Percentiles rank a stretch among this genome's conserved stretches.
phyloP scores from a whole-genome alignment of 1,284 basidiomycete genomes.

The Takashimella koratensis region DNA sequence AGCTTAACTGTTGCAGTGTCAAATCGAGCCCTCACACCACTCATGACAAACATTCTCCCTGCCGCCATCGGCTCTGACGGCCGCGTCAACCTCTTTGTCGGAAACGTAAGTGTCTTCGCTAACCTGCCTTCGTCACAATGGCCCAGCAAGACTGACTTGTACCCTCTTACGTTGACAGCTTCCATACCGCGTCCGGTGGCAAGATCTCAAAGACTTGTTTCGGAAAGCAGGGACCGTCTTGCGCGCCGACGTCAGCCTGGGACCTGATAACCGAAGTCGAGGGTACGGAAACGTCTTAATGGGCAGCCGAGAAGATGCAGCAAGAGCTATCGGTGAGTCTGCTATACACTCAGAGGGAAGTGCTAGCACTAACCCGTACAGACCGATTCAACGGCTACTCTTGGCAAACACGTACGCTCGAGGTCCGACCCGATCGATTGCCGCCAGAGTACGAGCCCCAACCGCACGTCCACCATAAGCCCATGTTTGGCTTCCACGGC shows the following conservation, averaged over 20 bases:
- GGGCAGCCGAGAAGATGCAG: conserved; percentile 85
- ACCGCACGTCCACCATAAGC: conserved; percentile 39
- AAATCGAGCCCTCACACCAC: conserved; percentile 37
- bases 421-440: conserved; percentile 79
- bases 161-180: conserved; percentile 65
- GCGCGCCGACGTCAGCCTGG: conserved; percentile 87
- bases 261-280: conserved; percentile 84
- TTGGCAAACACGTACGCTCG: conserved; percentile 86
- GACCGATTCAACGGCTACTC: conserved; percentile 79
- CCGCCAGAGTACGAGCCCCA: conserved; percentile 56
- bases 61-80: conserved; percentile 59
- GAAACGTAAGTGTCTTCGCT: conserved; percentile 66
- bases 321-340: conserved; percentile 63
- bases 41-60: conserved; percentile 49
- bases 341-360: no score
- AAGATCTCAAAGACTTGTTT: conserved; percentile 97
- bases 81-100: conserved; percentile 82
- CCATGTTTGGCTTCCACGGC: conserved; percentile 13
- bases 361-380: conserved; percentile 5
- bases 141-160: conserved; percentile 2
- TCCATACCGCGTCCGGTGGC: conserved; percentile 90
- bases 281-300: conserved; percentile 92
- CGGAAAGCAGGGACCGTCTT: conserved; percentile 91
- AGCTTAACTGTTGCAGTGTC: conserved; percentile 17
- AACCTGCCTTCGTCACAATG: conserved; percentile 7